Base-by-base conservation (phyloP, 352 stramenopile genomes). In the Peronospora farinosa region DNA sequence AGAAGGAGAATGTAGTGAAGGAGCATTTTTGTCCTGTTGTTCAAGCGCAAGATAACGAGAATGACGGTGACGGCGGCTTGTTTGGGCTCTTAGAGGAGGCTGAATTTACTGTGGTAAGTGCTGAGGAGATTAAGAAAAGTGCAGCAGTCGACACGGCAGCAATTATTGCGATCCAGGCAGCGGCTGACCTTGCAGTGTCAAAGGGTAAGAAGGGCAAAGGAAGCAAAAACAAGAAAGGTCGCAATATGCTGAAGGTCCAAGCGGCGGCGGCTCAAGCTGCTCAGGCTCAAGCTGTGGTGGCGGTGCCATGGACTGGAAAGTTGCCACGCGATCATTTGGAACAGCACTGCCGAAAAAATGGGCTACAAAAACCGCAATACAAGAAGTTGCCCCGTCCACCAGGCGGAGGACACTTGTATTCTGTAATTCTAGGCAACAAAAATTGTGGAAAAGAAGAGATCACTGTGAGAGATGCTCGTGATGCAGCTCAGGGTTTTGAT, bases 271-370 rank as follows among this genome's bases (percentile, higher is more conserved):
- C 62, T 46, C 42, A 62, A 46, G 45, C 61, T 13, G 43, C 57
- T 31, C 49, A 64, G 17, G 38, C 58, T 2, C 50, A 59, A 38
- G 40, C 54, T 38, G 41, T 57, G 36, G 37, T 50, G 16, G 27
- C 51, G 6, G 25, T 59, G 2, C 10, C 62, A 1, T 90, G 78
- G 78, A 90, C 75, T 0, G 78, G 78, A 33, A 92, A 88, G 39
- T 95, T 85, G 3, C 91, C 93, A 3, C 72, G 92, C 27, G 76
- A 95, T 45, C 76, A 92, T 27, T 63, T 98, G 28, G 67, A 96
- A 23, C 84, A 97, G 40, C 70, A 84, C 28, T 97, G 86, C 62
- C 78, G 77, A 36, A 96, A 97, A 54, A 63, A 86, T 54, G 91
- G 93, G 36, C 54, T 90, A 47, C 70, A 74, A 1, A 72, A 69